Evolutionary conservation across 2,329 filamentous ascomycete species (phyloP).

Genomic region (Phoma sp.): DNA sequence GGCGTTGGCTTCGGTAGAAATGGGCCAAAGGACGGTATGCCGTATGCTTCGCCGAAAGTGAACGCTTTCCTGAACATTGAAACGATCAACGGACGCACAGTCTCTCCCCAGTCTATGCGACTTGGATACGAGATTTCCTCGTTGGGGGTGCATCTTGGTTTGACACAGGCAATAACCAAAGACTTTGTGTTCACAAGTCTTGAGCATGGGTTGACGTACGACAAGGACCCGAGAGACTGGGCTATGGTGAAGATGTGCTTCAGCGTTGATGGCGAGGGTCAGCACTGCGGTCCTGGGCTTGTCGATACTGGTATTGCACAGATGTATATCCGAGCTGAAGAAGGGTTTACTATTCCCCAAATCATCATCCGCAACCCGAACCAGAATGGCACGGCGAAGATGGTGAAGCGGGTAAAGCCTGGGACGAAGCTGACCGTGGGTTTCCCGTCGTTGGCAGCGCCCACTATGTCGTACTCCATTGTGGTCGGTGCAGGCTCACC

Average conservation of each 20-base stretch:
- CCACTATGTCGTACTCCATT: conserved; percentile 33
- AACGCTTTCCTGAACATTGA: conserved; percentile 48
- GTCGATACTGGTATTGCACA: conserved; percentile 45
- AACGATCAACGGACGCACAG: conserved; percentile 29
- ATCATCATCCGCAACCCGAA: conserved; percentile 43
- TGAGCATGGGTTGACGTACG: conserved; percentile 36
- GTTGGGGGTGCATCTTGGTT: conserved; percentile 37
- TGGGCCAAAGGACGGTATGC: conserved; percentile 35
- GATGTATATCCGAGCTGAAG: conserved; percentile 44
- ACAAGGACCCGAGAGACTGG: conserved; percentile 41
- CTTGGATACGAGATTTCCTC: conserved; percentile 41
- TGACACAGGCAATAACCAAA: conserved; percentile 31
- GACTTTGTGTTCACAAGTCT: conserved; percentile 34
- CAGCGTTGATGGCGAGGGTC: conserved; percentile 28
- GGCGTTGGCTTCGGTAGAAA: conserved; percentile 47
- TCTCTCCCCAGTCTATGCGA: conserved; percentile 18
- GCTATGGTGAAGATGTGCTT: conserved; percentile 44
- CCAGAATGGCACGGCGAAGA: conserved; percentile 29
- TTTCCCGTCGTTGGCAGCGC: conserved; percentile 27
- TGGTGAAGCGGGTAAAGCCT: conserved; percentile 39
- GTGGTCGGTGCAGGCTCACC: conserved; percentile 32
- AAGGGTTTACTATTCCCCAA: conserved; percentile 34
- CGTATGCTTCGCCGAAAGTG: conserved; percentile 34
- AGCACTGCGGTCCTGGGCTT: conserved; percentile 35
- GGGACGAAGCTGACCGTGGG: conserved; percentile 38